Conservation (phyloP, 371 early-diverging fungal genomes). For the Lichtheimia ornata region DNA sequence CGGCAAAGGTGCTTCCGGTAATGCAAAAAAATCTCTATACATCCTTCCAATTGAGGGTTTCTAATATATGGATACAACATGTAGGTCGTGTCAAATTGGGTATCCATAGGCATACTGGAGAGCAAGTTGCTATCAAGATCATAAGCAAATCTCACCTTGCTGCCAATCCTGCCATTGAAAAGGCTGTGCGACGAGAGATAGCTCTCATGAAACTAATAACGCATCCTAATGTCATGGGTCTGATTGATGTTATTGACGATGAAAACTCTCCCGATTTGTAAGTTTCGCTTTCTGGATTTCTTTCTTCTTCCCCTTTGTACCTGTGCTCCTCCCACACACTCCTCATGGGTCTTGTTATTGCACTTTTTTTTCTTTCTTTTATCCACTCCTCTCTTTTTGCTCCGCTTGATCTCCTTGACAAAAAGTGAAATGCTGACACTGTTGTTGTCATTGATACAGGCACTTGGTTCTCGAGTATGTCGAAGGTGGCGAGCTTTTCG, state of each 20-base stretch:
- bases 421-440: too few species aligned
- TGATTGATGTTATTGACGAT: conserved; percentile 77
- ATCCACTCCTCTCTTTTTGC: neutral
- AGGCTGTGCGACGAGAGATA: conserved; percentile 72
- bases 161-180: conserved; percentile 61
- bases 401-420: too few species aligned
- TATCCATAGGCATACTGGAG: conserved; percentile 42
- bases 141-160: conserved; percentile 51
- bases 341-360: too few species aligned
- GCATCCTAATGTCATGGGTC: conserved; percentile 71
- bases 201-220: conserved; percentile 73
- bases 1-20: conserved; percentile 58
- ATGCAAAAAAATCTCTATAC: conserved; percentile 5
- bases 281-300: conserved; percentile 12
- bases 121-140: conserved; percentile 53
- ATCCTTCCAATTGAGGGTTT: neutral
- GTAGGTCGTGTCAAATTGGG: conserved; percentile 52
- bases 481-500: conserved; percentile 54
- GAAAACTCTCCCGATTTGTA: conserved; percentile 68
- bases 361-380: neutral
- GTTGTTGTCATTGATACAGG: conserved; percentile 11
- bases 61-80: neutral
- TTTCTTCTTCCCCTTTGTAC: neutral
- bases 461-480: conserved; percentile 51
- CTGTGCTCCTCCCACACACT: conserved; percentile 3